Evolutionary conservation across 2,329 filamentous ascomycete species (phyloP).

Genomic region (Fusarium graminum): DNA sequence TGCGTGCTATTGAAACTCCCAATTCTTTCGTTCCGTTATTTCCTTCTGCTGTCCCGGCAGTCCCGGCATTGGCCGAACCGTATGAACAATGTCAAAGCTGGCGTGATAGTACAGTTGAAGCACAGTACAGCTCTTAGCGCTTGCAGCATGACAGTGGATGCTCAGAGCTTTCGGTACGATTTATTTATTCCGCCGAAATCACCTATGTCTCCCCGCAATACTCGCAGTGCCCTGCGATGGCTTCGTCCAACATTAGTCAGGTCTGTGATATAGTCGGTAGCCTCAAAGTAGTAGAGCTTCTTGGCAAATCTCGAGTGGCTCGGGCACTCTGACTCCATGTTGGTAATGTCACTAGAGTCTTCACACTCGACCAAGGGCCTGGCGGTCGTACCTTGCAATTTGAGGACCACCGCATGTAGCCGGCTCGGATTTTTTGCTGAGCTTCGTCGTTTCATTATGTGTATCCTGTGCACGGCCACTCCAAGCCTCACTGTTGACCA

Average conservation of each 20-base stretch:
- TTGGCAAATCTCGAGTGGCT: conserved; percentile 16
- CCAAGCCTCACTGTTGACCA: conserved; percentile 35
- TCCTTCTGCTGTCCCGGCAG: conserved; percentile 35
- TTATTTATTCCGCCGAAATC: conserved; percentile 43
- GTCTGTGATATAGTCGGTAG: conserved; percentile 18
- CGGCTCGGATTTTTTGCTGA: conserved; percentile 33
- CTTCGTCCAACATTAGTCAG: conserved; percentile 20
- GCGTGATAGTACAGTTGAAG: background rate
- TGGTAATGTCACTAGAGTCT: conserved; percentile 3
- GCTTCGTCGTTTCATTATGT: conserved; percentile 13
- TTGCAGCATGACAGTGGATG: conserved; percentile 5
- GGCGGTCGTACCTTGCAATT: conserved; percentile 33
- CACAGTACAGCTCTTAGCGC: conserved; percentile 27
- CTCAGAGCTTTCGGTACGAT: background rate
- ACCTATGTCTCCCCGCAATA: conserved; percentile 33
- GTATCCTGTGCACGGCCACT: conserved; percentile 31
- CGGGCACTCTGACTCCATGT: conserved; percentile 11
- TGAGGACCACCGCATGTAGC: conserved; percentile 38
- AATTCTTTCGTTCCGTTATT: conserved; percentile 28
- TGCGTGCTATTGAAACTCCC: conserved; percentile 15
- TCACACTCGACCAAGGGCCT: conserved; percentile 9
- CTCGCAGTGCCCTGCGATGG: conserved; percentile 15
- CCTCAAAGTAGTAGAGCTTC: conserved; percentile 17
- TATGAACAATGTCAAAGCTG: conserved; percentile 25
- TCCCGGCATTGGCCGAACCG: conserved; percentile 48